Percentiles rank a stretch among this genome's conserved stretches.
These are phyloP conservation scores for Trichothecium sympodiale DNA, from an alignment of 2,329 filamentous ascomycete genomes.

Conservation along the genomic window DNA sequence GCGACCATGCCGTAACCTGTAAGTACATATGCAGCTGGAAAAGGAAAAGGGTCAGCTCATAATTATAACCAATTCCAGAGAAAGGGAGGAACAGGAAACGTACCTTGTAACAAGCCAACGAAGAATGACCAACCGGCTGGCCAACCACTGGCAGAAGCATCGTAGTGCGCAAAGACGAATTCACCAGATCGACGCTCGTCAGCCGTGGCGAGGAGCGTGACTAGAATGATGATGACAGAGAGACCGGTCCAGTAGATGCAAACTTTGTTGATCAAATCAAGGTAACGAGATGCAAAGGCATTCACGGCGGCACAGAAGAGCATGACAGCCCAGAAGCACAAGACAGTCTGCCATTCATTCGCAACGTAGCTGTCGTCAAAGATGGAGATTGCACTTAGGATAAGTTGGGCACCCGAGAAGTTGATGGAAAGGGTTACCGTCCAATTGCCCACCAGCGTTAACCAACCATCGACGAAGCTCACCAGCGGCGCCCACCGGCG, in stretches of 20 bases:
- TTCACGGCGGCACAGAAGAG: constrained; percentile 55
- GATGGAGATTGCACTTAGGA: constrained; percentile 57
- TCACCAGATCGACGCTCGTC: constrained; percentile 51
- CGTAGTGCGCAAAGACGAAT: constrained; percentile 58
- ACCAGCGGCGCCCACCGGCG: constrained; percentile 49
- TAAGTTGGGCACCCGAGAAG: constrained; percentile 58
- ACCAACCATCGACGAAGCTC: constrained; percentile 66
- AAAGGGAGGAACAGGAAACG: constrained; percentile 1
- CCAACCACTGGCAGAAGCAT: constrained; percentile 60
- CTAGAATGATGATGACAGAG: constrained; percentile 59
- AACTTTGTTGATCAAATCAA: constrained; percentile 58
- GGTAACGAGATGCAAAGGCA: constrained; percentile 44
- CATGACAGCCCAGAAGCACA: constrained; percentile 61
- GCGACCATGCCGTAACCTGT: constrained; percentile 41
- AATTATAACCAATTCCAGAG: neutral
- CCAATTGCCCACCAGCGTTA: constrained; percentile 62
- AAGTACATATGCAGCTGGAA: constrained; percentile 24
- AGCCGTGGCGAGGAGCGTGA: constrained; percentile 55
- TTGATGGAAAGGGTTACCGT: constrained; percentile 60
- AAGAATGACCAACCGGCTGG: constrained; percentile 52
- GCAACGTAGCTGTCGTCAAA: constrained; percentile 48
- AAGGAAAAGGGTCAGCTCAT: constrained; percentile 32
- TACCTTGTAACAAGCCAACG: constrained; percentile 40
- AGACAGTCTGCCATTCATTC: constrained; percentile 60
- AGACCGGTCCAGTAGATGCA: constrained; percentile 64